phyloP scores from a whole-genome alignment of 2,329 filamentous ascomycete species.

The Exophiala spinifera region DNA sequence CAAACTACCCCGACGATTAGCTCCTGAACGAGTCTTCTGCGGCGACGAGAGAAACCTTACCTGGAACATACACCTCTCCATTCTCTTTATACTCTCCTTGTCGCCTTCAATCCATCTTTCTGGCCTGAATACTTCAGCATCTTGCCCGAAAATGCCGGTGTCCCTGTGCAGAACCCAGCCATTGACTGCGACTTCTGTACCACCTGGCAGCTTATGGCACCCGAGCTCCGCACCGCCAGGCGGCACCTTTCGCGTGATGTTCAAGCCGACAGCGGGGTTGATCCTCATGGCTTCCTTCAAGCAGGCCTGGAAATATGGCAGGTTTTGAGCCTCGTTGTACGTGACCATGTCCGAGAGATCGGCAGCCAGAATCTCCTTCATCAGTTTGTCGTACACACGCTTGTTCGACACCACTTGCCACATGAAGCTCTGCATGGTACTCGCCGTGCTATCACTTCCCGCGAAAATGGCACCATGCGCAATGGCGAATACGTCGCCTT shows the following conservation, averaged over 20 bases:
- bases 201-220: constrained; percentile 22
- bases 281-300: constrained; percentile 30
- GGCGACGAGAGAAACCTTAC: constrained; percentile 34
- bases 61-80: constrained; percentile 58
- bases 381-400: constrained; percentile 48
- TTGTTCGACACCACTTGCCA: constrained; percentile 49
- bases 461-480: constrained; percentile 51
- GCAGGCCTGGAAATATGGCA: constrained; percentile 27
- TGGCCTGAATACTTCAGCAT: constrained; percentile 42
- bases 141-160: constrained; percentile 38
- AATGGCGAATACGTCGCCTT: constrained; percentile 57
- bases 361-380: constrained; percentile 36
- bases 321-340: constrained; percentile 25
- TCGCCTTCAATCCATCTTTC: constrained; percentile 44
- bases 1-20: constrained; percentile 39
- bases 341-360: constrained; percentile 24
- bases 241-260: constrained; percentile 32
- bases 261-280: constrained; percentile 29
- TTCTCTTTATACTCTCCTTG: constrained; percentile 39
- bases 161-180: constrained; percentile 45
- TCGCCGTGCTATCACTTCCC: constrained; percentile 60
- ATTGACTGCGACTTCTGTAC: constrained; percentile 23
- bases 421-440: constrained; percentile 58
- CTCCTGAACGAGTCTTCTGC: neutral
- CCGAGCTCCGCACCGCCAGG: constrained; percentile 21